Evolutionary conservation across 2,329 filamentous ascomycete species (phyloP).

Genomic region (Parascedosporium putredinis): DNA sequence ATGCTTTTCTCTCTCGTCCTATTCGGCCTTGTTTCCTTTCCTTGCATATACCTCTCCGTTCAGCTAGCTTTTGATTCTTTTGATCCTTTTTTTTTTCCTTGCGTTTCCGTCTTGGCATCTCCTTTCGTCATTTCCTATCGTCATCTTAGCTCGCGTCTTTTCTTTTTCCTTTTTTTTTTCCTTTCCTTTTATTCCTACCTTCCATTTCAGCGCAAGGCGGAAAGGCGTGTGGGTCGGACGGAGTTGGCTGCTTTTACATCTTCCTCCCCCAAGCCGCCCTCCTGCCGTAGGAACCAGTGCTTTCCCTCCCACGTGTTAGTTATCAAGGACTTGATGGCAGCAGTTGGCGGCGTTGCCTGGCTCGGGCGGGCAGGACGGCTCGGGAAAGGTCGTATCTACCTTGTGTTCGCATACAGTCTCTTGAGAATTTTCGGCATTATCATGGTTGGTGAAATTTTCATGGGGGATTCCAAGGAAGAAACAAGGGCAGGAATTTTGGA

Average conservation of each 20-base stretch:
- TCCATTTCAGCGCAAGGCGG: not conserved
- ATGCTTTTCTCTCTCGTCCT: not conserved
- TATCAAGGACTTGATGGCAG: constrained; percentile 2
- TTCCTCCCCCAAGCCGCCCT: not conserved
- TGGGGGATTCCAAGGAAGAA: constrained; percentile 1
- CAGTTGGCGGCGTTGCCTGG: not conserved
- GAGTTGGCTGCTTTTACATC: constrained; percentile 7
- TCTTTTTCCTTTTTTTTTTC: no score
- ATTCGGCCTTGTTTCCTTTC: constrained; percentile 4
- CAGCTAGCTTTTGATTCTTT: constrained; percentile 7
- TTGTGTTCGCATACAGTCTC: constrained; percentile 8
- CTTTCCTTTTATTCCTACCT: no score
- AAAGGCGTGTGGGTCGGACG: constrained; percentile 3
- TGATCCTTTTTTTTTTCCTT: not conserved
- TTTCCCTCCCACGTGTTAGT: not conserved
- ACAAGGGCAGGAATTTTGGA: constrained; percentile 7
- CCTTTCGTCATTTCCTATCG: not conserved
- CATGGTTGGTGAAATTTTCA: not conserved
- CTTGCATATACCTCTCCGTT: constrained; percentile 9
- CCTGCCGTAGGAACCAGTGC: not conserved
- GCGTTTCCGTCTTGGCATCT: not conserved
- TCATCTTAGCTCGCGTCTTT: not conserved
- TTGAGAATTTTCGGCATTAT: constrained; percentile 7
- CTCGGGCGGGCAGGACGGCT: not conserved
- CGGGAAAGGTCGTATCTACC: not conserved